phyloP scores from a whole-genome alignment of 2,329 filamentous ascomycete species.

The Sporothrix dimorphospora region DNA sequence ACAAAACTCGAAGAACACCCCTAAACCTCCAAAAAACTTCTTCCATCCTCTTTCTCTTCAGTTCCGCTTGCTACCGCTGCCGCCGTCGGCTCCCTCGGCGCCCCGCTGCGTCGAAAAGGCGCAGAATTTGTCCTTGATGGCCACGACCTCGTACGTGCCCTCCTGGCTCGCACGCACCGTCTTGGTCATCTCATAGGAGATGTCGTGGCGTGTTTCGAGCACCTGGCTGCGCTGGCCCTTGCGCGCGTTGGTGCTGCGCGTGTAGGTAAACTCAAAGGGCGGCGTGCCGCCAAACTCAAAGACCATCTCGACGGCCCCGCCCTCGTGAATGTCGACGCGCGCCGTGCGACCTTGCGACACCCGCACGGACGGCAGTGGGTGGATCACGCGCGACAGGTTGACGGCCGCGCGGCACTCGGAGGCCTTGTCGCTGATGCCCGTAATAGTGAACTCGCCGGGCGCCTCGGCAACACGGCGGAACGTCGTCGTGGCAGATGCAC shows the following conservation, averaged over 20 bases:
- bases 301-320: slow-evolving; percentile 86
- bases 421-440: slow-evolving; percentile 81
- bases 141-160: slow-evolving; percentile 95
- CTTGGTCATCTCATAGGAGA: slow-evolving; percentile 80
- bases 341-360: slow-evolving; percentile 82
- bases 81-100: slow-evolving; percentile 49
- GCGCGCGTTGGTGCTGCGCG: slow-evolving; percentile 79
- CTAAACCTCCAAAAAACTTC: neutral
- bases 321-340: slow-evolving; percentile 93
- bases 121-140: slow-evolving; percentile 92
- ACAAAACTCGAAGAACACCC: neutral
- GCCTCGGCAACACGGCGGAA: slow-evolving; percentile 94
- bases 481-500: slow-evolving; percentile 74
- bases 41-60: slow-evolving; percentile 34
- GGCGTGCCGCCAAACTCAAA: slow-evolving; percentile 96
- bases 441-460: slow-evolving; percentile 86
- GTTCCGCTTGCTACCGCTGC: slow-evolving; percentile 40
- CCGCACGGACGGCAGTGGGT: slow-evolving; percentile 87
- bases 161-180: slow-evolving; percentile 85
- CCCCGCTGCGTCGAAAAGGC: slow-evolving; percentile 76
- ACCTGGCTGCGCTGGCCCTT: slow-evolving; percentile 78
- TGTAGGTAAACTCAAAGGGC: slow-evolving; percentile 98
- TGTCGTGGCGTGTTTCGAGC: slow-evolving; percentile 87
- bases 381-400: slow-evolving; percentile 79
- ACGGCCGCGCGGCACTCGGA: slow-evolving; percentile 84